A percentile compares a stretch with the other conserved stretches of the same genome.
phyloP scores from a whole-genome alignment of 2,329 filamentous ascomycete species.

The Coleophoma cylindrospora region DNA sequence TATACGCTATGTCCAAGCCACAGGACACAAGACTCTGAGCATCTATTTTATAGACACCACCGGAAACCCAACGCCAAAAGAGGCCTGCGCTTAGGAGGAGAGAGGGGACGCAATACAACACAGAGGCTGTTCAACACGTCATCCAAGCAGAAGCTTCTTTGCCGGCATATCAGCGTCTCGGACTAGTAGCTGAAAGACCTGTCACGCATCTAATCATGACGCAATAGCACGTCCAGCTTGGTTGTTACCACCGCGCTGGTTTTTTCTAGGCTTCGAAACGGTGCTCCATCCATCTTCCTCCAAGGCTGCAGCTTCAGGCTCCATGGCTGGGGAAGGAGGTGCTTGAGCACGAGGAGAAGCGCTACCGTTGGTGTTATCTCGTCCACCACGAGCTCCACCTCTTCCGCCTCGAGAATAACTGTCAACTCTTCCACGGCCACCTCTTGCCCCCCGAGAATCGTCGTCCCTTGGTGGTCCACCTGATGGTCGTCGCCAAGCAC shows the following conservation, averaged over 20 bases:
- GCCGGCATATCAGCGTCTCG: neutral
- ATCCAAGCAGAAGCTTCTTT: neutral
- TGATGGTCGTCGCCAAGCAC: slow-evolving; percentile 54
- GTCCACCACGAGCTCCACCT: slow-evolving; percentile 32
- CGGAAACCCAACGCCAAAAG: slow-evolving; percentile 2
- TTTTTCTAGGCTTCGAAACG: slow-evolving; percentile 36
- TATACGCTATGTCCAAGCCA: neutral
- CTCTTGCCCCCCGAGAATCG: slow-evolving; percentile 35
- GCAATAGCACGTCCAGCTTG: slow-evolving; percentile 24
- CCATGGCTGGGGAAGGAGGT: slow-evolving; percentile 24
- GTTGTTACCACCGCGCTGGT: slow-evolving; percentile 26
- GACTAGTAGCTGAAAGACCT: neutral
- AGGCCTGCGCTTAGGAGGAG: neutral
- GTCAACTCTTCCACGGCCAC: slow-evolving; percentile 35
- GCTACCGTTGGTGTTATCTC: slow-evolving; percentile 33
- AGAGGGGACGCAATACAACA: neutral
- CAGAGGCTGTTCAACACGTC: neutral
- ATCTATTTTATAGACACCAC: neutral
- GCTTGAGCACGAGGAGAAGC: slow-evolving; percentile 34
- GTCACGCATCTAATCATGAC: slow-evolving; percentile 15
- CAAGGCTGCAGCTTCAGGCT: slow-evolving; percentile 30
- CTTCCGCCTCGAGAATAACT: slow-evolving; percentile 35
- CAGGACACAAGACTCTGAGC: neutral
- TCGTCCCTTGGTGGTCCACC: slow-evolving; percentile 30
- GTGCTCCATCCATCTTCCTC: slow-evolving; percentile 64